Base-by-base conservation (phyloP, 139 green algal genomes). In the Haematococcus lacustris region DNA sequence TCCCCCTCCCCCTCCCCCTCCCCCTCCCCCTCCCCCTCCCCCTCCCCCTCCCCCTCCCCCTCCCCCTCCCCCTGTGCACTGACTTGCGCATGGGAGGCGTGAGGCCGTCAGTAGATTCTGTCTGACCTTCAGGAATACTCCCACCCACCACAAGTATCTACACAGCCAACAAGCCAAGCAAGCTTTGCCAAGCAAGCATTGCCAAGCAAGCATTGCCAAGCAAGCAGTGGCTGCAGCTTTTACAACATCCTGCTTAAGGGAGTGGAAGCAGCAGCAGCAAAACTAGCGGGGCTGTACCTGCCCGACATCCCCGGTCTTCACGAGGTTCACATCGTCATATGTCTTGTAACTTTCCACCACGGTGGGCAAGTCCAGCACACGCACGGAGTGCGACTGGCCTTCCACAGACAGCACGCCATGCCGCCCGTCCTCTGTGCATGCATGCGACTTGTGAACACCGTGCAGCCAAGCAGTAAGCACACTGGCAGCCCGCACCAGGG, bases 321-420 rank as follows among this genome's bases (percentile, higher is more conserved):
- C 89, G 38, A 96, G 82, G 80, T 97, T 91, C 32, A 85, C 78
- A 43, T 97, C 92, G 66, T 97, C 91, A 34, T 92, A 88, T 3
- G 91, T 97, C 76, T 97, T 98, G 85, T 91, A 98, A 30, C 83
- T 87, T 76, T 98, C 93, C 39, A 94, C 84, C 5, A 96, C 80
- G 1, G 76, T 87, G 4, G 93, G 93, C 30, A 98, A 80, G 72
- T 94, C 84, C 33, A 93, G 84, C 50, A 97, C 74, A 1, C 74
- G 63, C 0, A 93, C 80, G 0, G 77, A 76, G 68, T 90, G 88
- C 21, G 47, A 3, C 35, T 82, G 64, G 1, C 78, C 84, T n/a
- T 86, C 82, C 38, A 93, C 69, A 0, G 37, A 79, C 41, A 96
- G 80, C 2, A 33, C 41, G 0, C 89, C 90, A 21, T 75, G 39